Base-by-base conservation (phyloP, 345 rosid species). In the Turnera subulata region DNA sequence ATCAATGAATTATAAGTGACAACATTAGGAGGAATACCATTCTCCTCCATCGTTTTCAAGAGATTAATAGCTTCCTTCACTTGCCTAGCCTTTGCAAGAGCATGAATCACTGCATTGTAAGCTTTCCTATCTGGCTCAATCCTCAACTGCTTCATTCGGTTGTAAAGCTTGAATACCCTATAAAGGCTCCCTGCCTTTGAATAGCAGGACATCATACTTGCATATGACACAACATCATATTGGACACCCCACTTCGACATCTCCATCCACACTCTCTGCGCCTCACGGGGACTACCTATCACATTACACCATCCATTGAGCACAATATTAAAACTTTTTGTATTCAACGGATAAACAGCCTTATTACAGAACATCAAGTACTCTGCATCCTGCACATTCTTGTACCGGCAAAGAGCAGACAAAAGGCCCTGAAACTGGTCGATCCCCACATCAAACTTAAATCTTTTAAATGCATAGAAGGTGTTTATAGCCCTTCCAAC, bases 351-450 rank as follows among this genome's bases (percentile, higher is more conserved):
- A 64, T 82, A 87, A 40, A 73, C 83, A 43, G 63, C 73, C 43
- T 67, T 76, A 65, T 89, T 87, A 73, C 94, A 85, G 67, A 73
- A 85, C 76, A 89, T 73, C 79, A 89, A 72, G 60, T 93, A 96
- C 78, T 83, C 97, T 49, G 99, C 97, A 52, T 93, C 97, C 69
- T 85, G 77, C 63, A 87, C 94, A 59, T 93, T 85, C 84, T 87
- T 86, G 56, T 93, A 89, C n/a, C 94, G 80, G 56, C 91, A 85
- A 47, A 93, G 94, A 39, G 94, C 99, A 59, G 97, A 89, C 4
- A 89, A 77, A 62, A 93, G 84, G 71, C 88, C 64, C 49, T 93
- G 97, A 59, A 93, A 93, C 67, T 89, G 94, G 42, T 81, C 94
- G 19, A 93, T 81, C 64, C 79, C 77, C 67, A 71, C 70, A 23